phyloP scores from a whole-genome alignment of 148 eudicot species.

The Chenopodium formosanum region DNA sequence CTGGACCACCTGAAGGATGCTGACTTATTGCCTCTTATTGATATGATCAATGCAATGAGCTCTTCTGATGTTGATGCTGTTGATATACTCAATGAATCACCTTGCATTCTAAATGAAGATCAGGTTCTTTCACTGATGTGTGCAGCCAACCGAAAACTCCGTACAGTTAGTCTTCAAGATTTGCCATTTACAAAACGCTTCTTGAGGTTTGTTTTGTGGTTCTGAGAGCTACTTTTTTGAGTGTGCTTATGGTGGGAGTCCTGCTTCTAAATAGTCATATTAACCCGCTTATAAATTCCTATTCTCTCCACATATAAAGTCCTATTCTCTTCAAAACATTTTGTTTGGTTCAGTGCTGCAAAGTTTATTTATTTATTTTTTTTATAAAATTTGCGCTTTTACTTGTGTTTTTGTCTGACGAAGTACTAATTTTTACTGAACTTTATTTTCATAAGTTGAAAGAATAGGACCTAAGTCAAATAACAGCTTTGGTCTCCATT shows the following conservation, averaged over 20 bases:
- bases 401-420: too few relatives aligned
- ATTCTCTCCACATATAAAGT: too few relatives aligned
- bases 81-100: constrained; percentile 37
- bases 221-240: not conserved
- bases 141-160: constrained; percentile 45
- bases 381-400: not conserved
- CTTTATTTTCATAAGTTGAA: too few relatives aligned
- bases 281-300: not conserved
- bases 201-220: constrained; percentile 41
- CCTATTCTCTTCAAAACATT: too few relatives aligned
- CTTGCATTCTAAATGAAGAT: constrained; percentile 39
- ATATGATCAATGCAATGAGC: constrained; percentile 29
- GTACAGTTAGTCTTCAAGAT: constrained; percentile 46
- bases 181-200: constrained; percentile 43
- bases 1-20: constrained; percentile 45
- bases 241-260: not conserved
- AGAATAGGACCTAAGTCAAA: too few relatives aligned
- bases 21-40: constrained; percentile 50
- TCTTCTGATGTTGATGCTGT: constrained; percentile 39
- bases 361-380: too few relatives aligned
- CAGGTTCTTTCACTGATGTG: constrained; percentile 42
- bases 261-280: too few relatives aligned
- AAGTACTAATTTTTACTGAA: too few relatives aligned
- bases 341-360: too few relatives aligned
- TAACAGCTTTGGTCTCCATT: too few relatives aligned